Evolutionary conservation across 139 green algal species (phyloP), one percentile per base, ranked within the genome.

Genomic region (Tetradesmus obliquus): DNA sequence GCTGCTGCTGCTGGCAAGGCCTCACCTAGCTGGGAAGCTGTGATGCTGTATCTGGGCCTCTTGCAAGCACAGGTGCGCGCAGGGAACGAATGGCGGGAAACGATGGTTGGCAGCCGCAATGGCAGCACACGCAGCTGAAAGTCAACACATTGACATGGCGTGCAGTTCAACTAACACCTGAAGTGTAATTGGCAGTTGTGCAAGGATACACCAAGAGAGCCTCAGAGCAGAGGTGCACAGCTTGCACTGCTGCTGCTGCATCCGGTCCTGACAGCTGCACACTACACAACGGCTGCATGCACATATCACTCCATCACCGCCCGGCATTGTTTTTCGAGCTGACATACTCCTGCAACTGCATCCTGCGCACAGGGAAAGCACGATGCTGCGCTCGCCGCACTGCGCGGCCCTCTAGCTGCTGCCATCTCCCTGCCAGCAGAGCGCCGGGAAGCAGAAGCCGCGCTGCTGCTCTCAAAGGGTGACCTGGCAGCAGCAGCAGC

Each of bases 21-120:
- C 15, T 62, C 8, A 9, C 24, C 12, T 19, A 91, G 90, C 55
- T 95, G 93, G 60, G 96, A 98, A 58, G 92, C 91, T 2, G 91
- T 97, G 54, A 93, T 98, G 80, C 81, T 97, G 71, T 94, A 96
- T 24, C 79, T 96, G 69, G 95, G 97, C 86, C 82, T 97, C 3
- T 80, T 97, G 76, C 88, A 94, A 76, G 90, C 94, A 91, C 91
- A 94, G 93, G 93, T 94, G 83, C 54, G 45, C 32, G 7, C 32
- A n/a, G 32, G 17, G 32, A 45, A 45, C 32, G 0, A 45, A 45
- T 45, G 32, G 32, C 32, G 32, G 32, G 32, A 45, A 45, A 45
- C 32, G 0, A 45, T 45, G 79, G 3, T 20, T 17, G 12, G 45
- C 45, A n/a, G 8, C 22, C 3, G 51, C 45, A 24, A 76, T 24